phyloP scores from a whole-genome alignment of 1,284 basidiomycete species.

The Trametes pubescens region DNA sequence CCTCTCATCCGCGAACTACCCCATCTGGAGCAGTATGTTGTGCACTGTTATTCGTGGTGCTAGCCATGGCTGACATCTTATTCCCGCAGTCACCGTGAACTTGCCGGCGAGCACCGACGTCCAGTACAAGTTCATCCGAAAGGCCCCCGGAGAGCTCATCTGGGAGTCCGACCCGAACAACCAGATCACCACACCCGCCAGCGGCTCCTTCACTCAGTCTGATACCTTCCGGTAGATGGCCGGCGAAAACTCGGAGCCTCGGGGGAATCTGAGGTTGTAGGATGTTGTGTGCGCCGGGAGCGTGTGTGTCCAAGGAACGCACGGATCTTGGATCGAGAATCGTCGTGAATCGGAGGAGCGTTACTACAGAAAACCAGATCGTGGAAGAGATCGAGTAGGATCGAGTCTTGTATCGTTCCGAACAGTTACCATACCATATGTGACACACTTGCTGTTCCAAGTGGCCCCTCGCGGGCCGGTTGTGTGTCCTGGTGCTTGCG shows the following conservation, averaged over 20 bases:
- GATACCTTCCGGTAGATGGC: conserved; percentile 47
- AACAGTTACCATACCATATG: background rate
- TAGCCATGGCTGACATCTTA: too few relatives aligned
- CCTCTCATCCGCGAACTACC: conserved; percentile 66
- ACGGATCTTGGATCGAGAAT: background rate
- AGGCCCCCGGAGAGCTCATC: conserved; percentile 56
- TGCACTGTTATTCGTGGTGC: too few relatives aligned
- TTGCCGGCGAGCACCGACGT: conserved; percentile 60
- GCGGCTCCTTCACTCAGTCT: conserved; percentile 41
- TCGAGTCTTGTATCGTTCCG: background rate
- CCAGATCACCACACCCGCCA: conserved; percentile 46
- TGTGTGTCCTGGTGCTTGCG: conserved; percentile 7
- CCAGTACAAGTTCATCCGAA: conserved; percentile 79
- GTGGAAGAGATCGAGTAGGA: background rate
- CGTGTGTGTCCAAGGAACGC: background rate
- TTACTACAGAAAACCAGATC: too few relatives aligned
- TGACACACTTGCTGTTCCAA: background rate
- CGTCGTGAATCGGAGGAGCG: background rate
- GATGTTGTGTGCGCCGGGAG: background rate
- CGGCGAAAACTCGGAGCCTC: conserved; percentile 20
- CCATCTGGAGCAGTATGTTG: conserved; percentile 74
- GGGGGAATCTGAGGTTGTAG: background rate
- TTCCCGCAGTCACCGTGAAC: conserved; percentile 60
- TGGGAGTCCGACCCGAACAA: conserved; percentile 60
- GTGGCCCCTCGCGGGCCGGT: conserved; percentile 5